Evolutionary conservation across 176 grass and related monocot species (phyloP).

Genomic region (Hordeum marinum): DNA sequence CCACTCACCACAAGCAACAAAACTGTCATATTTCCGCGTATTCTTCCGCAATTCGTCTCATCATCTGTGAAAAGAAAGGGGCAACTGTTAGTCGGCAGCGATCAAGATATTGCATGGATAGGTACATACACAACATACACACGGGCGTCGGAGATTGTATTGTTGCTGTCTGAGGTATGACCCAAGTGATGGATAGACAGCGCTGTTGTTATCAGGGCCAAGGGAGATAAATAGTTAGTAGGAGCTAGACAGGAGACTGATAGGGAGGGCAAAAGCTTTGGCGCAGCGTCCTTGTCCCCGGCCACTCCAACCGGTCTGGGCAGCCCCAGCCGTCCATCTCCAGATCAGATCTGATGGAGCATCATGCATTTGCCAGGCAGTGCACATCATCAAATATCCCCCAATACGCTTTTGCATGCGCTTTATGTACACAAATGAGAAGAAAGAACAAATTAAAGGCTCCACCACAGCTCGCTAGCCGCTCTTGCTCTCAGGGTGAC

Average conservation of each 20-base stretch:
- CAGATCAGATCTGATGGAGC: slow-evolving; percentile 37
- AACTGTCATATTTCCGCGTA: not conserved
- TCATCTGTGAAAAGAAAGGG: slow-evolving; percentile 6
- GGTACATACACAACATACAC: slow-evolving; percentile 11
- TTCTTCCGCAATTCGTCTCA: not conserved
- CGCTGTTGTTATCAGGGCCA: slow-evolving; percentile 25
- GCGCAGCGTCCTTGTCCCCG: slow-evolving; percentile 26
- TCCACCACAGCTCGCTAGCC: slow-evolving; percentile 4
- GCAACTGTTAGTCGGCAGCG: slow-evolving; percentile 10
- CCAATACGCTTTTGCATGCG: slow-evolving; percentile 7
- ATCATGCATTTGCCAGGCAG: slow-evolving; percentile 28
- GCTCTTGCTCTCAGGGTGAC: not conserved
- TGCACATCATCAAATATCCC: slow-evolving; percentile 20
- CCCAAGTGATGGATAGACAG: not conserved
- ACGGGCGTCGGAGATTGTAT: slow-evolving; percentile 12
- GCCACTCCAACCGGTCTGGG: slow-evolving; percentile 25
- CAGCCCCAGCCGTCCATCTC: slow-evolving; percentile 29
- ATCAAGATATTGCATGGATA: slow-evolving; percentile 47
- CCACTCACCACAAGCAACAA: not conserved
- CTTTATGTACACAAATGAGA: slow-evolving; percentile 14
- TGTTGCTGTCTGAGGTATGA: slow-evolving; percentile 29
- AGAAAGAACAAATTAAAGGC: not conserved
- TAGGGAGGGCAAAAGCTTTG: slow-evolving; percentile 27
- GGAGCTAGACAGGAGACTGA: not conserved
- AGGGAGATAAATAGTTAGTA: slow-evolving; percentile 19